Conservation (phyloP, 352 stramenopile species). For the Phytophthora macrochlamydospora region DNA sequence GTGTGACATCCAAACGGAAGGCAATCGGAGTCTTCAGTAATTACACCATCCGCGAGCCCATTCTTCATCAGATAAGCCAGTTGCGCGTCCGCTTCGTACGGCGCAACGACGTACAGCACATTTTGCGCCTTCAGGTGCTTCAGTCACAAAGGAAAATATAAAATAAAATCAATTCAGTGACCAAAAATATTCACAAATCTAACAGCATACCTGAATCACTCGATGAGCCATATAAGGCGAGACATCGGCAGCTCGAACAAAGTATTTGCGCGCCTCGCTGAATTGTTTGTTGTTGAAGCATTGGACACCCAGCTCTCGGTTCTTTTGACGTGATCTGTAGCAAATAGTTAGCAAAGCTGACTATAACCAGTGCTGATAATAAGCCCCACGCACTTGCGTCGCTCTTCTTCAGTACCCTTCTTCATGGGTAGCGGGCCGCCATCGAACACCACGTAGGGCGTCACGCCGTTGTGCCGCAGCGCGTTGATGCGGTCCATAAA, state of each 20-base stretch:
- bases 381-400: slow-evolving; percentile 49
- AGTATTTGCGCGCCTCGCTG: slow-evolving; percentile 69
- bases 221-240: slow-evolving; percentile 83
- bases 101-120: slow-evolving; percentile 94
- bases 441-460: slow-evolving; percentile 82
- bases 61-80: slow-evolving; percentile 90
- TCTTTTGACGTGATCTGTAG: slow-evolving; percentile 60
- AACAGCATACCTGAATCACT: slow-evolving; percentile 63
- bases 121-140: slow-evolving; percentile 60
- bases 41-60: slow-evolving; percentile 91
- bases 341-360: neutral
- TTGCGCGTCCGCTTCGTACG: slow-evolving; percentile 98
- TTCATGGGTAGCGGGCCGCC: slow-evolving; percentile 79
- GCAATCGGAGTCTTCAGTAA: slow-evolving; percentile 97
- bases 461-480: slow-evolving; percentile 60
- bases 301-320: slow-evolving; percentile 66
- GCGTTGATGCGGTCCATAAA: slow-evolving; percentile 69
- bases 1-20: slow-evolving; percentile 92
- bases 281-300: slow-evolving; percentile 62
- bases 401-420: slow-evolving; percentile 75
- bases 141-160: neutral
- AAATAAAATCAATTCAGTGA: slow-evolving; percentile 6
- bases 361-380: neutral
- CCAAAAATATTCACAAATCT: neutral
- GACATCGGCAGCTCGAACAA: slow-evolving; percentile 73